Evolutionary conservation across 352 stramenopile species (phyloP), one percentile per base, ranked within the genome.

Genomic region (Globisporangium spiculum): DNA sequence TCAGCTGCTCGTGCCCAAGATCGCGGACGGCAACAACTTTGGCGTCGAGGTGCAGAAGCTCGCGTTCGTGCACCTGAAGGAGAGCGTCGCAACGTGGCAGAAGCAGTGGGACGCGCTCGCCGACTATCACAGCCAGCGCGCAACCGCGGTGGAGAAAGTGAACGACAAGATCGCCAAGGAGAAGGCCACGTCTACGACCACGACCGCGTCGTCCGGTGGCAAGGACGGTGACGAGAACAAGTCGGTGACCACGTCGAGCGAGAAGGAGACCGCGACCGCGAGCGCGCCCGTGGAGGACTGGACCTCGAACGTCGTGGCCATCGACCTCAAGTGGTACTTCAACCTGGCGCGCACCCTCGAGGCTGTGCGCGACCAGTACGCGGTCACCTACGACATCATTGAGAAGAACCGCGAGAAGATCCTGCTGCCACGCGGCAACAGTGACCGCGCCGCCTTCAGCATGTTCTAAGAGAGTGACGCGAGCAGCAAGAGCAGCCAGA

Each of bases 21-120:
- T 93, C 58, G 82, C 81, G 38, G 87, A 95, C 69, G 87, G 87
- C 72, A 95, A 95, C 77, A 95, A 95, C 74, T 95, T 95, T 76
- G 87, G 87, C 65, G 87, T 95, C 53, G 87, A 95, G 68, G 87
- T 95, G 74, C 87, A 95, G 70, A 90, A 91, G 72, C 81, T 84
- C 63, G 83, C 86, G 36, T 83, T 74, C 72, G 72, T 86, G 71
- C 78, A 90, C 63, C 59, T 95, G 7, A 93, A 90, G 64, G 80
- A 91, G 64, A 78, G 76, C 41, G 58, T 75, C 34, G 82, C 86
- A 16, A 81, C 78, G 67, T 89, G 85, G 70, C 86, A 93, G 72
- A 93, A 95, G 75, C 75, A 77, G 36, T 93, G 82, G 82, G 87
- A 95, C 68, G 60, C 75, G 56, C 74, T 95, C 57, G 70, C 76